Conservation (phyloP, 345 rosid species). For the Gossypium anomalum region DNA sequence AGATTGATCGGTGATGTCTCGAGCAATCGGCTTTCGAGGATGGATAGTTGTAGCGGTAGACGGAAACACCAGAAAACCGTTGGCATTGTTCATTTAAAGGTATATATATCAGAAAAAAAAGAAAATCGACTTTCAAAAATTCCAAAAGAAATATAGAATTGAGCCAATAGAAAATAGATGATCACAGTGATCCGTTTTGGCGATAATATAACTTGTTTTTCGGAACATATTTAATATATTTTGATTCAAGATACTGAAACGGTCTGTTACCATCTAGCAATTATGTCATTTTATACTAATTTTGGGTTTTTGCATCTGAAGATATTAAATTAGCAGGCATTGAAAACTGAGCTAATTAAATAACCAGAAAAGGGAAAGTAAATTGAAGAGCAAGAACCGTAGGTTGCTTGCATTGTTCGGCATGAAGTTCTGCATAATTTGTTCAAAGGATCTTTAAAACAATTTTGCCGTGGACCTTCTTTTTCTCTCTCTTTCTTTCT, state of each 20-base stretch:
- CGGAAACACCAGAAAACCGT: conserved; percentile 59
- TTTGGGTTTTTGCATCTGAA: conserved; percentile 10
- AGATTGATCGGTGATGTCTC: conserved; percentile 76
- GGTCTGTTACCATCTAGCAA: conserved; percentile 1
- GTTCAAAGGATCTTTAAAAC: not conserved
- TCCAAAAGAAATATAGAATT: not conserved
- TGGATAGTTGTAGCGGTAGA: conserved; percentile 49
- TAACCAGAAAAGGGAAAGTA: not conserved
- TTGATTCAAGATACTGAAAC: conserved; percentile 24
- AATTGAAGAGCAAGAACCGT: conserved; percentile 17
- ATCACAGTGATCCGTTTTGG: conserved; percentile 16
- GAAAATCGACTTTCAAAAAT: not conserved
- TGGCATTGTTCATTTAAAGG: conserved; percentile 91
- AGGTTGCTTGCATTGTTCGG: conserved; percentile 33
- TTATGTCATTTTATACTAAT: conserved; percentile 21
- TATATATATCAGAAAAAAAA: conserved; percentile 14
- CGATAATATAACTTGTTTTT: conserved; percentile 14
- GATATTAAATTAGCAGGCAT: conserved; percentile 20
- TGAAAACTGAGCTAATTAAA: conserved; percentile 34
- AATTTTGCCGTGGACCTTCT: not conserved
- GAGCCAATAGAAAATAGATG: not conserved
- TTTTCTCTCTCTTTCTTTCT: conserved; percentile 13
- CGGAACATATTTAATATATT: conserved; percentile 9
- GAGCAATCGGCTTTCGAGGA: conserved; percentile 45
- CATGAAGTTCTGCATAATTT: conserved; percentile 25